Evolutionary conservation across 2,329 filamentous ascomycete species (phyloP).

Genomic region (Fusarium piperis): DNA sequence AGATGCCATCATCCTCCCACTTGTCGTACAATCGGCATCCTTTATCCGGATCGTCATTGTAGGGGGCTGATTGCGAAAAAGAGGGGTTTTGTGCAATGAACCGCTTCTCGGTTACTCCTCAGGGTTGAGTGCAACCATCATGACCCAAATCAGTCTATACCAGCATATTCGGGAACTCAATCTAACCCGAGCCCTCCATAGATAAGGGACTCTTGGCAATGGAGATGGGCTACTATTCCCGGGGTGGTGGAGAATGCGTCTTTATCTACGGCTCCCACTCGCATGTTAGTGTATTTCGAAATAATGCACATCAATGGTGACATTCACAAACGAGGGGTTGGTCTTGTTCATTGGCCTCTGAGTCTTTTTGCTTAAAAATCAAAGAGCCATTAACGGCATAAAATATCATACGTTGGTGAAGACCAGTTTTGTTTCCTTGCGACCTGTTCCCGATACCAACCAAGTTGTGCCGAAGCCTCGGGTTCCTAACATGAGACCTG

Average conservation of each 20-base stretch:
- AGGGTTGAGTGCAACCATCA: not conserved
- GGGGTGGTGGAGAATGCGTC: not conserved
- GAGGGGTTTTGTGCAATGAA: not conserved
- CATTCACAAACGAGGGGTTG: not conserved
- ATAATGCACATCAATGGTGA: constrained; percentile 1
- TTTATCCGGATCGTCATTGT: not conserved
- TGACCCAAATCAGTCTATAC: not conserved
- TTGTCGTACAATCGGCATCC: not conserved
- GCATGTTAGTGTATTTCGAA: constrained; percentile 30
- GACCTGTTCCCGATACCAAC: not conserved
- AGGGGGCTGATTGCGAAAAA: not conserved
- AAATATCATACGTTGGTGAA: not conserved
- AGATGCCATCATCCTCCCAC: not conserved
- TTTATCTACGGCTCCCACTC: not conserved
- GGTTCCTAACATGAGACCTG: not conserved
- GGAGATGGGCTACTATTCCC: not conserved
- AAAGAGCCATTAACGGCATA: not conserved
- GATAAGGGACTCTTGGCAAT: not conserved
- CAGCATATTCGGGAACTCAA: not conserved
- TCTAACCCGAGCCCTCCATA: not conserved
- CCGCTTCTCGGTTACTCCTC: not conserved
- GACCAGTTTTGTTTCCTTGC: not conserved
- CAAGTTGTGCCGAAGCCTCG: not conserved
- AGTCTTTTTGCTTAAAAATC: constrained; percentile 19
- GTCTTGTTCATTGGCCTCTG: constrained; percentile 18